These are phyloP conservation scores for Candida methanosorbosa DNA, from an alignment of 805 yeast genomes.

Conservation along the genomic window DNA sequence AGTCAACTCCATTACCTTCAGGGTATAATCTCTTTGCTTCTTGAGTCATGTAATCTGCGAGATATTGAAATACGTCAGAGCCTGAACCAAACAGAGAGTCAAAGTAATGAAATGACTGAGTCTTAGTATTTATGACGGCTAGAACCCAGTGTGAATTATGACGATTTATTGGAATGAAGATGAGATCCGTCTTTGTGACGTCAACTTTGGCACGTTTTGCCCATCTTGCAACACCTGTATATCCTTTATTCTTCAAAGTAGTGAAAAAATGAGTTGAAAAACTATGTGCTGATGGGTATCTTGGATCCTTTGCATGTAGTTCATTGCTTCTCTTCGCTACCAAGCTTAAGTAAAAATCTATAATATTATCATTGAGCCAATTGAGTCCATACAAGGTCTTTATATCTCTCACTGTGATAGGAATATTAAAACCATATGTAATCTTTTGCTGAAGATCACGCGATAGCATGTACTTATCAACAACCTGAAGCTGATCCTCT, in stretches of 20 bases:
- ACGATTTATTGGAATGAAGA: conserved; percentile 82
- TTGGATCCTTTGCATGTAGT: background rate
- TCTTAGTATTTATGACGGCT: conserved; percentile 61
- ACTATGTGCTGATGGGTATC: conserved; percentile 40
- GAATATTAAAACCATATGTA: conserved; percentile 37
- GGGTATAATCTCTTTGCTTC: conserved; percentile 53
- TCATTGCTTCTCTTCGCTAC: conserved; percentile 34
- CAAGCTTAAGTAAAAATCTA: conserved; percentile 68
- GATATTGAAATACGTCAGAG: conserved; percentile 31
- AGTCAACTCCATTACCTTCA: conserved; percentile 24
- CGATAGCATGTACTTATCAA: conserved; percentile 26
- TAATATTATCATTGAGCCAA: conserved; percentile 90
- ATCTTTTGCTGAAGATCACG: conserved; percentile 18
- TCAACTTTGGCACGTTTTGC: conserved; percentile 66
- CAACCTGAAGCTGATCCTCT: conserved; percentile 21
- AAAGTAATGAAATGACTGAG: conserved; percentile 53
- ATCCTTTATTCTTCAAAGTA: conserved; percentile 63
- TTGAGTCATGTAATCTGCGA: conserved; percentile 54
- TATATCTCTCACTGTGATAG: conserved; percentile 58
- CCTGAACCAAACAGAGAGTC: conserved; percentile 66
- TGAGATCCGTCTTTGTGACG: conserved; percentile 51
- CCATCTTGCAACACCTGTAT: conserved; percentile 77
- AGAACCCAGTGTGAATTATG: conserved; percentile 88
- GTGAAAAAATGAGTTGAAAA: conserved; percentile 89
- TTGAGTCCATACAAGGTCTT: conserved; percentile 57